Evolutionary conservation across 345 rosid genomes (phyloP).

Genomic region (Gossypium sturtianum): DNA sequence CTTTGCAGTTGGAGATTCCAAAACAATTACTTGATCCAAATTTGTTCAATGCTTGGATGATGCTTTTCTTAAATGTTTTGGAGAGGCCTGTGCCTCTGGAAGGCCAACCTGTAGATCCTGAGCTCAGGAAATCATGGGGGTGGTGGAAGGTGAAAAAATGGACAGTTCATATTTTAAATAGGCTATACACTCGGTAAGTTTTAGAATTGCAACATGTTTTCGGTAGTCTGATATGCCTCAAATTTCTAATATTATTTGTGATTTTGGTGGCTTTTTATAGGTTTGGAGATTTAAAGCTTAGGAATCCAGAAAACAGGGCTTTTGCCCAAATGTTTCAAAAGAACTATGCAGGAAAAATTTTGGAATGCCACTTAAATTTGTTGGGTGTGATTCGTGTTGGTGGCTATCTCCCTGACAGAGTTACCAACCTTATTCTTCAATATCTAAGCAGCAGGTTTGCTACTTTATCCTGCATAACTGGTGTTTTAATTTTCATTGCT

Average conservation of each 20-base stretch:
- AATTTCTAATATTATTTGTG: background rate
- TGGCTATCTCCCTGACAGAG: slow-evolving; percentile 95
- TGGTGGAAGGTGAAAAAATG: slow-evolving; percentile 99
- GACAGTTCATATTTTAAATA: slow-evolving; percentile 93
- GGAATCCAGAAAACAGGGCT: slow-evolving; percentile 75
- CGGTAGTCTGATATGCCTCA: background rate
- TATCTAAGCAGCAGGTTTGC: slow-evolving; percentile 88
- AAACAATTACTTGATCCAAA: slow-evolving; percentile 71
- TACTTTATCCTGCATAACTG: background rate
- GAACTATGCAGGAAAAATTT: slow-evolving; percentile 84
- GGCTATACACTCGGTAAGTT: slow-evolving; percentile 83
- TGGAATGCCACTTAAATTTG: slow-evolving; percentile 86
- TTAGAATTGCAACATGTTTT: background rate
- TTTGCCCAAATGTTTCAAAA: slow-evolving; percentile 94
- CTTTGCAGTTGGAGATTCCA: slow-evolving; percentile 87
- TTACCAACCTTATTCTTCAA: slow-evolving; percentile 89
- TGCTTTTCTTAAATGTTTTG: slow-evolving; percentile 76
- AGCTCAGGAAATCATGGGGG: slow-evolving; percentile 94
- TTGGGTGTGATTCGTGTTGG: slow-evolving; percentile 79
- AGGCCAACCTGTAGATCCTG: slow-evolving; percentile 90
- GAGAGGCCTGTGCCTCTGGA: slow-evolving; percentile 96
- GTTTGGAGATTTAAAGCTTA: slow-evolving; percentile 95
- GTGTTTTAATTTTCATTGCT: background rate
- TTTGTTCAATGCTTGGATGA: slow-evolving; percentile 93
- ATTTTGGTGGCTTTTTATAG: slow-evolving; percentile 29